Conservation (phyloP, 2,329 filamentous ascomycete species). For the Tricladium varicosporioides region DNA sequence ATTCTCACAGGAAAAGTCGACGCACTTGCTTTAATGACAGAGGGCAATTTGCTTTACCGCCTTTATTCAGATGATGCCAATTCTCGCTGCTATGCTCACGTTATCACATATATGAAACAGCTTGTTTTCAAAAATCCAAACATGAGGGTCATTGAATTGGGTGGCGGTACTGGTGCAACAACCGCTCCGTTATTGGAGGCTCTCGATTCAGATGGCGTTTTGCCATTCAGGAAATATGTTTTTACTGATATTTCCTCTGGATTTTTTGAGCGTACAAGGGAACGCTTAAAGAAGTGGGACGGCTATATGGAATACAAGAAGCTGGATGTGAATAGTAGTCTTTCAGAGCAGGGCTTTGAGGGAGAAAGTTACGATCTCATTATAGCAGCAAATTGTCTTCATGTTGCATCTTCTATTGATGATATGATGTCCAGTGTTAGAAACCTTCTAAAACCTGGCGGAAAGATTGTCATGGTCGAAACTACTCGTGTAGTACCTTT, state of each 20-base stretch:
- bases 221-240: slow-evolving; percentile 30
- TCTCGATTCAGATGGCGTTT: slow-evolving; percentile 27
- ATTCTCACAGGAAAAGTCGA: slow-evolving; percentile 9
- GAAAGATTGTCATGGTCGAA: slow-evolving; percentile 32
- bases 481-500: background rate
- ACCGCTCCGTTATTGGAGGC: slow-evolving; percentile 14
- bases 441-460: slow-evolving; percentile 32
- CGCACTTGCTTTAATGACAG: slow-evolving; percentile 6
- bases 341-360: slow-evolving; percentile 21
- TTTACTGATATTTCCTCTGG: slow-evolving; percentile 31
- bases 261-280: slow-evolving; percentile 37
- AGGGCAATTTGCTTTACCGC: slow-evolving; percentile 7
- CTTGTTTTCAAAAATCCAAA: slow-evolving; percentile 21
- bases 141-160: slow-evolving; percentile 34
- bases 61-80: slow-evolving; percentile 8
- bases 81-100: background rate
- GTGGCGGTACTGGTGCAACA: slow-evolving; percentile 26
- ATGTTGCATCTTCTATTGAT: slow-evolving; percentile 23
- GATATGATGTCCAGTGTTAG: slow-evolving; percentile 27
- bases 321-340: slow-evolving; percentile 11
- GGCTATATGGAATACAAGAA: slow-evolving; percentile 6
- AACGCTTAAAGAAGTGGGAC: slow-evolving; percentile 1
- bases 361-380: slow-evolving; percentile 23
- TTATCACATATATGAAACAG: background rate
- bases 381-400: slow-evolving; percentile 23